Evolutionary conservation across 2,329 filamentous ascomycete genomes (phyloP), one percentile per base, ranked within the genome.

Genomic region (Colletotrichum orbiculare): DNA sequence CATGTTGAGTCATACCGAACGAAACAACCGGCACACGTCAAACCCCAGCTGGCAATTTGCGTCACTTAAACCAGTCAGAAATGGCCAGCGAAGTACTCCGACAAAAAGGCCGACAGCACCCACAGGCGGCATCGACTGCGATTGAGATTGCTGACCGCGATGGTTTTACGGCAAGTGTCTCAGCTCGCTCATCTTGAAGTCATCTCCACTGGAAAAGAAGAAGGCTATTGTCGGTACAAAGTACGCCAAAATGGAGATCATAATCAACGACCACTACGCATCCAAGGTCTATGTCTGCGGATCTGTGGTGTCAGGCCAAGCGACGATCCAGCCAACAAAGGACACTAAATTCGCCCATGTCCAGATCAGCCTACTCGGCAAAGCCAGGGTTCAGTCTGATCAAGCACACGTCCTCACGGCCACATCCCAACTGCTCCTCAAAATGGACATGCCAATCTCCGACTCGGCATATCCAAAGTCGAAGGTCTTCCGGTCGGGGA

Each of bases 211-310:
- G n/a, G 33, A 37, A n/a, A 42, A 49, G 43, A 9, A 48, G 9
- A 25, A 5, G 25, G 7, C 58, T 2, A 45, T 38, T n/a, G 39
- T 33, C 9, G 13, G 9, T 3, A 41, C 33, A 2, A 47, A n/a
- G 2, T 13, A 8, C 6, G n/a, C n/a, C 1, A 75, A 72, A 69
- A 79, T 87, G 69, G 75, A 77, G 35, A 77, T 88, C 72, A 74
- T 78, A 55, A 77, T 88, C 54, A 77, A 84, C 69, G 78, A 83
- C 72, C 83, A 88, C 76, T 87, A 80, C 74, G 78, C 69, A 61
- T 80, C 83, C 69, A 86, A 84, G 71, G 79, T 86, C 52, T 88
- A 87, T 74, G 86, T 83, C 6, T 83, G 84, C 0, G 79, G 80
- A 11, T 84, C 85, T 7, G 73, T 78, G 61, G 75, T 88, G 45